Evolutionary conservation across 768 basidiomycete species (phyloP).

Genomic region (Coprinellus aureogranulatus): DNA sequence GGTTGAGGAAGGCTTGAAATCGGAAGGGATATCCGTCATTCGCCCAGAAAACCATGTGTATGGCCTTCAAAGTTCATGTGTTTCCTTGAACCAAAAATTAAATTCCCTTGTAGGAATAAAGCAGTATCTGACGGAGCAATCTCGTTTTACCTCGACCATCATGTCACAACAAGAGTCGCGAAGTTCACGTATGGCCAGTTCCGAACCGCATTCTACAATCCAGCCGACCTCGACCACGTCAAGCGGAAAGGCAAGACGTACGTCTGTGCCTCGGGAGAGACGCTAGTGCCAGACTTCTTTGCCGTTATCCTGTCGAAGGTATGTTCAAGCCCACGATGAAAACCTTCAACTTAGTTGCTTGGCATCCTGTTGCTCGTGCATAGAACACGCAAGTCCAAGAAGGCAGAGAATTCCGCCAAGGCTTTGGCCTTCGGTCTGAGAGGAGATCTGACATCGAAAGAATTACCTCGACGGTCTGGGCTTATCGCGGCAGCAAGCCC

Average conservation of each 20-base stretch:
- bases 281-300: constrained; percentile 40
- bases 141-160: constrained; percentile 44
- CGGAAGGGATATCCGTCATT: constrained; percentile 32
- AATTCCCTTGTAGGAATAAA: constrained; percentile 34
- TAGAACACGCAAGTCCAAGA: constrained; percentile 47
- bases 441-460: constrained; percentile 11
- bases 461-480: constrained; percentile 14
- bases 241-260: constrained; percentile 27
- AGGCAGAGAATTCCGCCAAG: constrained; percentile 36
- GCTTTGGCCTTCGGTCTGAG: constrained; percentile 6
- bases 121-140: constrained; percentile 55
- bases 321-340: too few species aligned
- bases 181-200: constrained; percentile 49
- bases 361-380: too few species aligned
- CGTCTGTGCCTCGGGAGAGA: constrained; percentile 38
- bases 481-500: constrained; percentile 17
- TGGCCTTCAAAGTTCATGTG: constrained; percentile 8
- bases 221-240: constrained; percentile 37
- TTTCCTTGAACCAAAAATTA: too few species aligned
- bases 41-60: constrained; percentile 49
- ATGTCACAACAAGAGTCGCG: constrained; percentile 47
- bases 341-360: too few species aligned
- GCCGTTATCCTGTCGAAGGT: constrained; percentile 46
- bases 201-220: constrained; percentile 35
- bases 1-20: constrained; percentile 33